These are phyloP conservation scores for Fusarium staphyleae DNA, from an alignment of 2,329 filamentous ascomycete species.

Conservation along the genomic window DNA sequence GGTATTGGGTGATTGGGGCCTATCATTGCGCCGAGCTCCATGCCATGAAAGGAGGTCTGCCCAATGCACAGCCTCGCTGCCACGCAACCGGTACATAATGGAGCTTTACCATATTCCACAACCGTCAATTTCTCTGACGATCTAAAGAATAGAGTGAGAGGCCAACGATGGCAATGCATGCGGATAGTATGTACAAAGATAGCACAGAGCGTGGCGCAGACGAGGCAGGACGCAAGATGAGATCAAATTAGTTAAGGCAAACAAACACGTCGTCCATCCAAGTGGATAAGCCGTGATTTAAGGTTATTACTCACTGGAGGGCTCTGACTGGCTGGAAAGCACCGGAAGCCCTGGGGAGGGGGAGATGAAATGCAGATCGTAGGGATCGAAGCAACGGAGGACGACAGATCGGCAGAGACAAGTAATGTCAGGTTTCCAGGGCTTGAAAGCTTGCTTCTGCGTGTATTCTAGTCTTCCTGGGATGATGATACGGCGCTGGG, in stretches of 20 bases:
- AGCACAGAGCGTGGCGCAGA: background rate
- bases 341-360: slow-evolving; percentile 4
- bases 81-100: slow-evolving; percentile 22
- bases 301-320: slow-evolving; percentile 28
- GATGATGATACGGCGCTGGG: background rate
- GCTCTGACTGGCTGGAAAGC: slow-evolving; percentile 14
- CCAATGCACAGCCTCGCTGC: slow-evolving; percentile 38
- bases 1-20: background rate
- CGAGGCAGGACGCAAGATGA: background rate
- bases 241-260: no score
- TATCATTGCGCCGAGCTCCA: slow-evolving; percentile 1
- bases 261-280: no score
- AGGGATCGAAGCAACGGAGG: slow-evolving; percentile 3
- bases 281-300: slow-evolving; percentile 20
- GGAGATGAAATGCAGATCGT: slow-evolving; percentile 24
- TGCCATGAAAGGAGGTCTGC: background rate
- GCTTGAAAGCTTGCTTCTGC: background rate
- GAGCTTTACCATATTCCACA: background rate
- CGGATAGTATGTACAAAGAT: background rate
- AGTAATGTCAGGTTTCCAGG: background rate
- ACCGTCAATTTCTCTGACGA: background rate
- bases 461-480: slow-evolving; percentile 2
- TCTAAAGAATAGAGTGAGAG: background rate
- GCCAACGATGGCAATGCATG: background rate
- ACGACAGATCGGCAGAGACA: slow-evolving; percentile 4